A percentile compares a stretch with the other conserved stretches of the same genome.
Conservation (phyloP, 306 rosid genomes). For the Vigna mungo region DNA sequence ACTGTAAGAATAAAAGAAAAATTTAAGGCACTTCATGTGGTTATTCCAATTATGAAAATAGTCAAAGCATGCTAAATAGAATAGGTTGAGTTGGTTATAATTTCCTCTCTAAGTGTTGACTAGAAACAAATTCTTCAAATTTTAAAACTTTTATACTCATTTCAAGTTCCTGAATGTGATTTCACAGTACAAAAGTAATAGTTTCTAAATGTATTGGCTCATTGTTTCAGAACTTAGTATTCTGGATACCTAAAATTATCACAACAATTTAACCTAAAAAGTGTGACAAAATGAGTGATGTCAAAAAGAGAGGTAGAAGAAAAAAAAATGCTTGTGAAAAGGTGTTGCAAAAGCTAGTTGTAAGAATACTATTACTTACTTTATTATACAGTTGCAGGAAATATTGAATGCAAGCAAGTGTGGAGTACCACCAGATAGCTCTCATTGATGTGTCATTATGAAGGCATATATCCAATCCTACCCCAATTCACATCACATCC, state of each 20-base stretch:
- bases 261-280: background rate
- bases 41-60: constrained; percentile 19
- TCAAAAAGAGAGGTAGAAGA: background rate
- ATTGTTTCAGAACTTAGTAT: background rate
- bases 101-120: constrained; percentile 38
- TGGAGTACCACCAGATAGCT: constrained; percentile 4
- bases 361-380: constrained; percentile 9
- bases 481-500: constrained; percentile 13
- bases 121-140: constrained; percentile 20
- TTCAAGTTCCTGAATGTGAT: constrained; percentile 12
- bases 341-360: background rate
- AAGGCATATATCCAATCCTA: constrained; percentile 8
- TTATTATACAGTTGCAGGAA: background rate
- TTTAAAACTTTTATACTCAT: background rate
- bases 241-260: background rate
- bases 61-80: constrained; percentile 5
- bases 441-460: background rate
- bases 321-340: background rate
- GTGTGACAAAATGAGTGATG: background rate
- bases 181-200: background rate
- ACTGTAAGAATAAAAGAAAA: background rate
- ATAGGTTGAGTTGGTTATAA: constrained; percentile 42
- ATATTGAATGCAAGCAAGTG: background rate
- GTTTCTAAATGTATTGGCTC: background rate
- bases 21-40: constrained; percentile 11